Evolutionary conservation across 2,329 filamentous ascomycete genomes (phyloP).

Genomic region (Colletotrichum sp.): DNA sequence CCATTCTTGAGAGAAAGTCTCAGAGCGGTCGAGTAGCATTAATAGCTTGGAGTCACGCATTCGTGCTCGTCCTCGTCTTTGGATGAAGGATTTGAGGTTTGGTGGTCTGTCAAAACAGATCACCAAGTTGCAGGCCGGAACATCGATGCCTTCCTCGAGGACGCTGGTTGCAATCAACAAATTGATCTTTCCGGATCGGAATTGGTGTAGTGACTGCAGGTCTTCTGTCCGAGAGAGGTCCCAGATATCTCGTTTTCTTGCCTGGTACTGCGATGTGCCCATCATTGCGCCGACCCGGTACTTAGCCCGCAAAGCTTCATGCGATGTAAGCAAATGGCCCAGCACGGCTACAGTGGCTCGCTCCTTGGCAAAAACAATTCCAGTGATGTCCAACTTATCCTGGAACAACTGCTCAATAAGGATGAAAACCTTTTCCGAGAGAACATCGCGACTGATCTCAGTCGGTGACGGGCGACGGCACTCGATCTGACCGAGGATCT

Average conservation of each 20-base stretch:
- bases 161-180: slow-evolving; percentile 68
- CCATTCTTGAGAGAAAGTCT: slow-evolving; percentile 56
- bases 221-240: slow-evolving; percentile 38
- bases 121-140: slow-evolving; percentile 68
- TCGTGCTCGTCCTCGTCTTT: slow-evolving; percentile 59
- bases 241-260: slow-evolving; percentile 44
- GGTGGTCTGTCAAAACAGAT: slow-evolving; percentile 58
- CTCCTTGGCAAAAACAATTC: slow-evolving; percentile 73
- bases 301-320: slow-evolving; percentile 50
- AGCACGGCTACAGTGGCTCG: slow-evolving; percentile 66
- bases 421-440: slow-evolving; percentile 63
- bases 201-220: slow-evolving; percentile 44
- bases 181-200: slow-evolving; percentile 59
- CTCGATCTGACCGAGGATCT: slow-evolving; percentile 46
- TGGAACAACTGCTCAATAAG: slow-evolving; percentile 59
- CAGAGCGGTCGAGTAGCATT: slow-evolving; percentile 43
- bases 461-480: slow-evolving; percentile 22
- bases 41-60: slow-evolving; percentile 57
- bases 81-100: slow-evolving; percentile 63
- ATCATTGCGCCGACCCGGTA: slow-evolving; percentile 61
- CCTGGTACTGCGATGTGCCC: slow-evolving; percentile 49
- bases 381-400: slow-evolving; percentile 48
- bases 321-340: slow-evolving; percentile 57
- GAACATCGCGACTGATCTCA: slow-evolving; percentile 23
- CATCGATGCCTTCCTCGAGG: slow-evolving; percentile 71